Percentiles rank a stretch among this genome's conserved stretches.
Conservation (phyloP, 2,329 filamentous ascomycete species). For the Eutypa lata region DNA sequence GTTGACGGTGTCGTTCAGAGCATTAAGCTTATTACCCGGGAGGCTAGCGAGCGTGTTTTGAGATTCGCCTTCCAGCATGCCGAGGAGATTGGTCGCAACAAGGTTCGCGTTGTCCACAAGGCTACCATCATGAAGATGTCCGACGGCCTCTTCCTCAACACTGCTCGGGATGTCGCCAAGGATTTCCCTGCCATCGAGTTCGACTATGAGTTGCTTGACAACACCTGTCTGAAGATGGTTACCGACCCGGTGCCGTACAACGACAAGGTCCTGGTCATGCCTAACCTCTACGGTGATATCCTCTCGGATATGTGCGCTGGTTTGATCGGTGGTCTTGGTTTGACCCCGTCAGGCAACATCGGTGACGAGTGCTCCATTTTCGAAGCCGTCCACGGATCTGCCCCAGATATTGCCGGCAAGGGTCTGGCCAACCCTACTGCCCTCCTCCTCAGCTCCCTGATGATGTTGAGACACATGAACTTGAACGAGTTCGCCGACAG, state of each 20-base stretch:
- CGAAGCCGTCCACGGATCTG: constrained; percentile 97
- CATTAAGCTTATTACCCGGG: constrained; percentile 98
- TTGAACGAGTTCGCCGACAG: constrained; percentile 77
- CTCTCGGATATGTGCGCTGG: constrained; percentile 99
- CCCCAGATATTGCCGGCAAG: constrained; percentile 95
- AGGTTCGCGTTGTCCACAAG: constrained; percentile 98
- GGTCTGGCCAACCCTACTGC: constrained; percentile 96
- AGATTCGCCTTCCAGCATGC: constrained; percentile 99
- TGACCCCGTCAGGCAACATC: constrained; percentile 97
- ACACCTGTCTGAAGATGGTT: constrained; percentile 98
- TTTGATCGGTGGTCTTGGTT: constrained; percentile 93
- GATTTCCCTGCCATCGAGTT: constrained; percentile 96
- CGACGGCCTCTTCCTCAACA: constrained; percentile 94
- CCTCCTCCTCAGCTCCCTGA: constrained; percentile 90
- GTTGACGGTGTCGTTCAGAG: constrained; percentile 97
- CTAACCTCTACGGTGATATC: constrained; percentile 99
- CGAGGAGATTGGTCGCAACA: constrained; percentile 85
- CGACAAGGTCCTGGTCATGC: constrained; percentile 97
- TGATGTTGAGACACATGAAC: constrained; percentile 99
- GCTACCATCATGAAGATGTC: constrained; percentile 99
- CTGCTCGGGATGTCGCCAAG: constrained; percentile 81
- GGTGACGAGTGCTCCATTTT: constrained; percentile 99
- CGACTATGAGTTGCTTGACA: constrained; percentile 96
- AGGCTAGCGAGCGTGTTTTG: constrained; percentile 91
- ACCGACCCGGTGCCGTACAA: constrained; percentile 96